Base-by-base conservation (phyloP, 75 land plant genomes). In the Pseudotsuga menziesii region DNA sequence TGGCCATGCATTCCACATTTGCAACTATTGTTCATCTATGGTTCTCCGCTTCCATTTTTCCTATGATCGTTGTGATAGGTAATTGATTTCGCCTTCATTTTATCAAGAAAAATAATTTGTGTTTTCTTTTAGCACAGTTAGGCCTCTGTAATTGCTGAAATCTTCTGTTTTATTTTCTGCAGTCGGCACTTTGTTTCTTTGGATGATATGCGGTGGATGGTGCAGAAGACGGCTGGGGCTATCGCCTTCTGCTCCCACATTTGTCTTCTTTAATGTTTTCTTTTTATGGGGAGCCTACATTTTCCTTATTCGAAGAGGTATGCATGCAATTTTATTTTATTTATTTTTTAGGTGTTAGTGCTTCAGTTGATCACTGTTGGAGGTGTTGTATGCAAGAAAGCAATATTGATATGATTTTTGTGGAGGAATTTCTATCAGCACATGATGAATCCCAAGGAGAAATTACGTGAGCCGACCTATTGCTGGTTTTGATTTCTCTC, bases 171-270 rank as follows among this genome's bases (percentile, higher is more conserved):
- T 76, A 4, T 76, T 44, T n/a, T 56, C 63, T 78, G 79, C 79
- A 90, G 92, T 56, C 72, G 25, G 83, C 25, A 61, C 81, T 32
- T 27, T 87, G 19, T 36, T 82, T 26, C 64, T 69, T 15, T 66
- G 79, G 20, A 9, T 66, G 15, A 76, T 74, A 55, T 20, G 79
- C 4, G 83, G 82, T 15, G 73, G 81, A 72, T 76, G 71, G n/a
- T 77, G 70, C 76, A 80, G 76, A 77, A 76, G 85, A 69, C 62
- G 85, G n/a, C 55, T 87, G 17, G 77, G 89, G 26, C 39, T 90
- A 22, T 32, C 78, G 1, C 80, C 87, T 0, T 87, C 92, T 6
- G 87, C 92, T 63, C 87, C 89, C 29, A 89, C 89, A 29, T 74
- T 87, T 56, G 92, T 90, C 26, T 58, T 87, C 77, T 77, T 79